phyloP scores from a whole-genome alignment of 139 green algal species.

The Haematococcus lacustris region DNA sequence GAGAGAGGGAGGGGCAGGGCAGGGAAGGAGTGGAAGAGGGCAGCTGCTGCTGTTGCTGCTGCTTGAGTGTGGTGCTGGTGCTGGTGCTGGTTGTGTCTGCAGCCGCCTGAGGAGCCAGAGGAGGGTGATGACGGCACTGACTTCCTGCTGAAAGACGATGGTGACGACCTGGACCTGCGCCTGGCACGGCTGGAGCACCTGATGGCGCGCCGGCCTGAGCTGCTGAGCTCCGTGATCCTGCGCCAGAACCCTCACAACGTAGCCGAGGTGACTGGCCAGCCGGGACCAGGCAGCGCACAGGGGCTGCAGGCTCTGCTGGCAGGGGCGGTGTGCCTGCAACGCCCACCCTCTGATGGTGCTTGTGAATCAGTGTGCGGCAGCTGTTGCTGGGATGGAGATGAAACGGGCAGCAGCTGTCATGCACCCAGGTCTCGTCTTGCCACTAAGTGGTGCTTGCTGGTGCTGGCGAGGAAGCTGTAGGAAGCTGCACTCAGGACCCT shows the following conservation, averaged over 20 bases:
- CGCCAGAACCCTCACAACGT: slow-evolving; percentile 98
- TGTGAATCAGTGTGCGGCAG: too few relatives aligned
- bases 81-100: not conserved
- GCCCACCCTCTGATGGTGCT: too few relatives aligned
- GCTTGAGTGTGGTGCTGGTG: not conserved
- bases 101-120: slow-evolving; percentile 7
- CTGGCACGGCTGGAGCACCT: slow-evolving; percentile 82
- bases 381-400: too few relatives aligned
- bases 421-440: too few relatives aligned
- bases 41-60: not conserved
- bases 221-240: slow-evolving; percentile 87
- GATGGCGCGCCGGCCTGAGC: slow-evolving; percentile 74
- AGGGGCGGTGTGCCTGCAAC: too few relatives aligned
- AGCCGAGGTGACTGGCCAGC: slow-evolving; percentile 59
- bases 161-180: slow-evolving; percentile 86
- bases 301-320: too few relatives aligned
- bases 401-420: too few relatives aligned
- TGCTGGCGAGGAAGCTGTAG: too few relatives aligned
- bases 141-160: slow-evolving; percentile 77
- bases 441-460: too few relatives aligned
- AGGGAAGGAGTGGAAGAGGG: slow-evolving; percentile 18
- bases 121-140: slow-evolving; percentile 38
- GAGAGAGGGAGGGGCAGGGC: too few relatives aligned
- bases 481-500: too few relatives aligned
- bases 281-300: too few relatives aligned